A percentile compares a stretch with the other conserved stretches of the same genome.
Conservation (phyloP, 305 asterid species). For the Fraxinus latifolia region DNA sequence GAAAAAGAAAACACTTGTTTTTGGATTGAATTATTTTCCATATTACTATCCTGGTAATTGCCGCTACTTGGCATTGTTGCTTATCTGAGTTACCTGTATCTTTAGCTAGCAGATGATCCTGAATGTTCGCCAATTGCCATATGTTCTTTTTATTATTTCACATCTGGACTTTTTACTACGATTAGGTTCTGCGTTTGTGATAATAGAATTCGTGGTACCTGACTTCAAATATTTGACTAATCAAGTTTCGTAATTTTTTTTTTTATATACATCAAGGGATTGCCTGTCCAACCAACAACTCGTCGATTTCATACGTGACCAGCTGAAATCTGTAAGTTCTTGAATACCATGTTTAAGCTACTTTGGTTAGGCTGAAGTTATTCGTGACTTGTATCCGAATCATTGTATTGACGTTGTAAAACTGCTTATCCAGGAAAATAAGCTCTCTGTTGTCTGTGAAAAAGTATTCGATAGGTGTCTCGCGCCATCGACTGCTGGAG, state of each 20-base stretch:
- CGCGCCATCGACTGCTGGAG: constrained; percentile 84
- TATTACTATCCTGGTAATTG: neutral
- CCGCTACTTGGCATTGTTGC: neutral
- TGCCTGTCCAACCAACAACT: constrained; percentile 98
- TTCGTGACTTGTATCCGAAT: neutral
- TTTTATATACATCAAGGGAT: constrained; percentile 53
- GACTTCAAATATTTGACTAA: neutral
- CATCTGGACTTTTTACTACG: neutral
- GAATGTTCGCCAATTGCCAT: neutral
- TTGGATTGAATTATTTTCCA: neutral
- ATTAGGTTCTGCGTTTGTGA: neutral
- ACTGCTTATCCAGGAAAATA: constrained; percentile 57
- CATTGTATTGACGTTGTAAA: neutral
- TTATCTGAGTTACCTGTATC: neutral
- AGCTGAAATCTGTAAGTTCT: constrained; percentile 68
- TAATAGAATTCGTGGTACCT: neutral
- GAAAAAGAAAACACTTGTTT: neutral
- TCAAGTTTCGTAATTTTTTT: neutral
- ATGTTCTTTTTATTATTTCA: neutral
- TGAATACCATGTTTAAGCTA: neutral
- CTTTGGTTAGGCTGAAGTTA: neutral
- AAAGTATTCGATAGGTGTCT: constrained; percentile 78
- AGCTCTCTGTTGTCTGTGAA: constrained; percentile 81
- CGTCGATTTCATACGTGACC: constrained; percentile 84
- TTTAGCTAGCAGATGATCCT: neutral